phyloP scores from a whole-genome alignment of 208 protist genomes.

The Giardia duodenalis region DNA sequence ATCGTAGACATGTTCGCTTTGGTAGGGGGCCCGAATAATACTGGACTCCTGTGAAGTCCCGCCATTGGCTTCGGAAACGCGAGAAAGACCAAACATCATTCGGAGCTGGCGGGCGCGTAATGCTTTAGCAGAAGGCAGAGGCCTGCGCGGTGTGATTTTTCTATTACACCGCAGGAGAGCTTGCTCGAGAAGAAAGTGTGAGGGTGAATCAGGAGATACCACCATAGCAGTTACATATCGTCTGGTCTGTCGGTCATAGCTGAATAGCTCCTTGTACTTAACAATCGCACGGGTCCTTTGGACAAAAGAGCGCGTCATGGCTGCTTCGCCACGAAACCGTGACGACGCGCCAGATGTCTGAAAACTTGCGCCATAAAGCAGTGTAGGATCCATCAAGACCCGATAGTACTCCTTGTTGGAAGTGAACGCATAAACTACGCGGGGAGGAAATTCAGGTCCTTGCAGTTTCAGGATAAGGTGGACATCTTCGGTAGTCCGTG shows the following conservation, averaged over 20 bases:
- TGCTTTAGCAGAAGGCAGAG: no score
- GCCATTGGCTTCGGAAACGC: no score
- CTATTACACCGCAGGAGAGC: no score
- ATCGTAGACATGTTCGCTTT: no score
- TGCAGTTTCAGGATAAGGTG: not conserved
- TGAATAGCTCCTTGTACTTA: not conserved
- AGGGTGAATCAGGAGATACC: no score
- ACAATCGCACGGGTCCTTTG: not conserved
- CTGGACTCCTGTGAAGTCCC: no score
- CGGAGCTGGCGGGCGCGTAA: no score
- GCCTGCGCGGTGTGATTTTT: no score
- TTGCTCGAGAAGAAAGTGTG: no score
- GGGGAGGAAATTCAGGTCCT: not conserved
- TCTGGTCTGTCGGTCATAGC: not conserved
- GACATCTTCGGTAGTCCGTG: not conserved
- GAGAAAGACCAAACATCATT: no score
- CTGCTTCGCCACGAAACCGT: not conserved
- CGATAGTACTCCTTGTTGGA: not conserved
- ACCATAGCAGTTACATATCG: not conserved
- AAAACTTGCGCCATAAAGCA: not conserved
- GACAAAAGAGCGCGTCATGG: not conserved
- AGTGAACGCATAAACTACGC: not conserved
- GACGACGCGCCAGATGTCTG: not conserved
- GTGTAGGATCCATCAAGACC: not conserved
- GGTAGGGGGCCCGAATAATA: no score